These are phyloP conservation scores for Quercus alba DNA, from an alignment of 306 rosid species.

Conservation along the genomic window DNA sequence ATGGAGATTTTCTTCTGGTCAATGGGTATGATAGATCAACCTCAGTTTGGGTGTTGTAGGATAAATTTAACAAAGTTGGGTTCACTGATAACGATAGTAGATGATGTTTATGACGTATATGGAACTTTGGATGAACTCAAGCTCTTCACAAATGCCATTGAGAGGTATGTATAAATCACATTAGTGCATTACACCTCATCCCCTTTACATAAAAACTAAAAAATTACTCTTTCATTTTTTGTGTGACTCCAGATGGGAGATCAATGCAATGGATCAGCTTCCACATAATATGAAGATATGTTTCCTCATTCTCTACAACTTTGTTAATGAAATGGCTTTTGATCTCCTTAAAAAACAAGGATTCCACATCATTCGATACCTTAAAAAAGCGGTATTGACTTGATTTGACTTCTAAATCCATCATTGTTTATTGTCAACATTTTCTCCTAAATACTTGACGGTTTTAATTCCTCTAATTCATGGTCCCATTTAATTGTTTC, in stretches of 20 bases:
- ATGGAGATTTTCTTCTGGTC: constrained; percentile 8
- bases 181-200: too few relatives aligned
- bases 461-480: neutral
- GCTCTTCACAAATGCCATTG: too few relatives aligned
- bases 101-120: too few relatives aligned
- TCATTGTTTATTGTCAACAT: too few relatives aligned
- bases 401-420: neutral
- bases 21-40: neutral
- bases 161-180: too few relatives aligned
- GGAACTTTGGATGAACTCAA: too few relatives aligned
- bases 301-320: constrained; percentile 4
- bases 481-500: neutral
- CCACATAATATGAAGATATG: constrained; percentile 19
- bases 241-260: constrained; percentile 5
- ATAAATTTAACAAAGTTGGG: neutral
- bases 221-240: too few relatives aligned
- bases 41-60: neutral
- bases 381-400: constrained; percentile 3
- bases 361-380: neutral
- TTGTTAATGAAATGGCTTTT: constrained; percentile 7
- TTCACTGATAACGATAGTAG: neutral
- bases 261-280: constrained; percentile 9
- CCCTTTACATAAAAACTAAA: too few relatives aligned
- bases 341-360: neutral
- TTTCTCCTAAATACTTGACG: too few relatives aligned